These are phyloP conservation scores for Entomortierella parvispora DNA, from an alignment of 192 early-diverging fungal species.

Conservation along the genomic window DNA sequence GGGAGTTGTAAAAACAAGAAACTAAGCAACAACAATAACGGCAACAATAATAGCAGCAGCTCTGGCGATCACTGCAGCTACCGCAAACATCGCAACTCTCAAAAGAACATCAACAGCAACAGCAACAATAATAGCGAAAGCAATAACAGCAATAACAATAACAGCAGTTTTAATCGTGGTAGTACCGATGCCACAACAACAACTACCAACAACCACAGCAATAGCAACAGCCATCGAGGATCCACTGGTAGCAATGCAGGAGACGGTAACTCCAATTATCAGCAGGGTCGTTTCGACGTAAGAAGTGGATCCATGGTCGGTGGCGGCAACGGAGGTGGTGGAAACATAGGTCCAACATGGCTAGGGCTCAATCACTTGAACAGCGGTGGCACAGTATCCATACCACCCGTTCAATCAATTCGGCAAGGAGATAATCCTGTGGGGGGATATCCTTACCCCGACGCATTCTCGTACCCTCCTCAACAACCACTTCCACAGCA, in stretches of 20 bases:
- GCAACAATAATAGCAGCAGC: too few relatives aligned
- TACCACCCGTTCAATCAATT: constrained; percentile 4
- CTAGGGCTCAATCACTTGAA: constrained; percentile 17
- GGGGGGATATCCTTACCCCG: constrained; percentile 17
- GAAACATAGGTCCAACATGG: constrained; percentile 3
- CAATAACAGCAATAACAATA: constrained; percentile 4
- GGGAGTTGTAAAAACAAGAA: too few relatives aligned
- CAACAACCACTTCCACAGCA: constrained; percentile 7
- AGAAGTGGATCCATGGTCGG: too few relatives aligned
- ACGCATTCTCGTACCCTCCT: constrained; percentile 20
- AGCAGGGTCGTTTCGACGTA: too few relatives aligned
- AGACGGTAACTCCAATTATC: too few relatives aligned
- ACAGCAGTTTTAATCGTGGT: constrained; percentile 4
- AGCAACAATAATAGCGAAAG: constrained; percentile 7
- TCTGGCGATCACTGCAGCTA: too few relatives aligned
- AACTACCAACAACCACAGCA: not conserved
- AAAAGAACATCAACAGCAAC: not conserved
- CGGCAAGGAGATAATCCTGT: constrained; percentile 2
- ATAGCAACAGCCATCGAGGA: not conserved
- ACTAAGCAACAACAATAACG: too few relatives aligned
- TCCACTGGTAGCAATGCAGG: too few relatives aligned
- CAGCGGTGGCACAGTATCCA: not conserved
- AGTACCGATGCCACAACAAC: not conserved
- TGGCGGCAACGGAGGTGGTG: not conserved
- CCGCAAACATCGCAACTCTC: too few relatives aligned